Conservation (phyloP, 2,329 filamentous ascomycete genomes). For the Aspergillus calidoustus region DNA sequence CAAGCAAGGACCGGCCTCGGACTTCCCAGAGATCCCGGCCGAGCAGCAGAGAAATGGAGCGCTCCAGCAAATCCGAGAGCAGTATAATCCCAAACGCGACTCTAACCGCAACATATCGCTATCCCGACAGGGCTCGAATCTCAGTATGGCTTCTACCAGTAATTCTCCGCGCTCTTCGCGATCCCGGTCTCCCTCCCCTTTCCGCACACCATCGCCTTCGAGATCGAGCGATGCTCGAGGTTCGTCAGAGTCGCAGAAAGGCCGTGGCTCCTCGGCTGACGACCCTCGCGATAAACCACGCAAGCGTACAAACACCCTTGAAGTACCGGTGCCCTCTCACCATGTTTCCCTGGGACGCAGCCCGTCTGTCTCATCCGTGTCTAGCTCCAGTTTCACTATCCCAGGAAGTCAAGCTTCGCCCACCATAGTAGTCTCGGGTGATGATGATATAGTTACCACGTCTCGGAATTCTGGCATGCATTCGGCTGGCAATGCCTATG, state of each 20-base stretch:
- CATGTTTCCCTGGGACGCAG: background rate
- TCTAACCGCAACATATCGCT: background rate
- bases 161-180: background rate
- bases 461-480: background rate
- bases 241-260: background rate
- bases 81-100: background rate
- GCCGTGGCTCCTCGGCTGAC: background rate
- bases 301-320: constrained; percentile 3
- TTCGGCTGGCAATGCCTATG: no score
- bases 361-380: background rate
- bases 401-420: background rate
- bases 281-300: background rate
- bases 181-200: constrained; percentile 3
- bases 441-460: background rate
- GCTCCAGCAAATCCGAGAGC: constrained; percentile 1
- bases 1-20: background rate
- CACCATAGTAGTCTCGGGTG: constrained; percentile 1
- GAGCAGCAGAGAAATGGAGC: background rate
- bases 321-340: constrained; percentile 6
- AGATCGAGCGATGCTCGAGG: background rate
- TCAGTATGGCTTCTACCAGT: background rate
- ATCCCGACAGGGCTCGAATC: background rate
- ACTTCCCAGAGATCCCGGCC: constrained; percentile 8
- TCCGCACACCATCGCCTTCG: background rate
- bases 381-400: background rate